Evolutionary conservation across 2,329 filamentous ascomycete species (phyloP), one percentile per base, ranked within the genome.

Genomic region (Dendryphion nanum): DNA sequence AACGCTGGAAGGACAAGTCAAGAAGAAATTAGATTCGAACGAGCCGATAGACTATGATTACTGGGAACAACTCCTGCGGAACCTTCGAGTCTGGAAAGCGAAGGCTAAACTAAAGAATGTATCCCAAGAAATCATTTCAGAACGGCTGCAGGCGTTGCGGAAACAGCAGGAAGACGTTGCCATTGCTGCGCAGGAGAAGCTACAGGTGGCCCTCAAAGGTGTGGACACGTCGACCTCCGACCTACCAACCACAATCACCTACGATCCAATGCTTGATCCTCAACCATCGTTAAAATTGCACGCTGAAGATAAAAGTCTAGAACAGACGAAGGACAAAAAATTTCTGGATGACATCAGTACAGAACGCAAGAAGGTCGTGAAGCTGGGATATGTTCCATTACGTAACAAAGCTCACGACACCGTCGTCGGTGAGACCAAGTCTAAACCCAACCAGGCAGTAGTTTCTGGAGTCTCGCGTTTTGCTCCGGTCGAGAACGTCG

Each of bases 21-120:
- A 82, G 61, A 74, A 76, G 13, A 98, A 98, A 70, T 72, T 98
- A 33, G 77, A 83, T 36, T 94, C 89, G 6, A 84, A 95, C 59
- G 90, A 96, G 59, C 83, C 87, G 7, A 91, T 98, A 50, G 93
- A 98, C 65, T 89, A 86, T 2, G 93, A 98, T 67, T 98, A 97
- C 64, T 98, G 93, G 93, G 89, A 95, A 61, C 88, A 95, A 61
- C 74, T 98, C 13, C 74, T 98, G 44, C 83, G 83, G 50, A 94
- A 84, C 59, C 72, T 98, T 46, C 75, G 86, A 5, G 82, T 95
- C 1, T 96, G 88, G 82, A 97, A 97, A 70, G 89, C 93, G 21
- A 89, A 87, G 63, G 89, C 89, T 2, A 89, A 85, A 63, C 70
- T 98, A 37, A 82, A 82, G 50, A 83, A 80, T 45, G 82, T 96